Evolutionary conservation across 345 rosid genomes (phyloP), one percentile per base, ranked within the genome.

Genomic region (Populus pruinosa): DNA sequence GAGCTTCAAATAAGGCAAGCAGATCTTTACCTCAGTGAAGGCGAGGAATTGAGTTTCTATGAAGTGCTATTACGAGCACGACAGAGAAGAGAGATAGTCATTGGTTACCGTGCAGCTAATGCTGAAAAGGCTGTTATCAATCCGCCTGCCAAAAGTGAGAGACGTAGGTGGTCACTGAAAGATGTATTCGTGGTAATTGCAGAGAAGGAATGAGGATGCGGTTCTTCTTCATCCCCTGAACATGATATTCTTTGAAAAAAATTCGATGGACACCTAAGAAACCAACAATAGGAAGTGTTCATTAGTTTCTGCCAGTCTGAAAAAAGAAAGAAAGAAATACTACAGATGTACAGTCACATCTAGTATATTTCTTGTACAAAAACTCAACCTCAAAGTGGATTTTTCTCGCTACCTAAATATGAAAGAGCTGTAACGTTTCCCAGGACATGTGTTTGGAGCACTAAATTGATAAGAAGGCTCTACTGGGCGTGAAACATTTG

Each of bases 1-100:
- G 95, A 89, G 84, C 36, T 91, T 87, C 93, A 91, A 5, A 89
- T 88, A 77, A 72, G 91, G 80, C 87, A 81, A 50, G 93, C 96
- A 2, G 85, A 88, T 78, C 88, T 88, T 23, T 91, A 87, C 81
- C 84, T 91, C 18, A 69, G 73, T 0, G 88, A 89, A 75, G 87
- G 89, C 27, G 93, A 91, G 80, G 91, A 89, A 63, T 43, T 91
- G 82, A 89, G 90, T 76, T 91, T 91, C 87, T 89, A 84, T 47
- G 92, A 89, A 77, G 66, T 91, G 66, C 44, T 91, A 5, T 73
- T 91, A 73, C 86, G 89, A 59, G 93, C 89, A 27, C 79, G 90
- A 20, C 90, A 82, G 71, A 82, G 91, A 82, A 84, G 89, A 79
- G 96, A 91, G 83, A 84, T 91, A 20, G 84, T 87, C 67, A 87